These are phyloP conservation scores for Periconia sp. DNA, from an alignment of 2,329 filamentous ascomycete species.

Conservation along the genomic window DNA sequence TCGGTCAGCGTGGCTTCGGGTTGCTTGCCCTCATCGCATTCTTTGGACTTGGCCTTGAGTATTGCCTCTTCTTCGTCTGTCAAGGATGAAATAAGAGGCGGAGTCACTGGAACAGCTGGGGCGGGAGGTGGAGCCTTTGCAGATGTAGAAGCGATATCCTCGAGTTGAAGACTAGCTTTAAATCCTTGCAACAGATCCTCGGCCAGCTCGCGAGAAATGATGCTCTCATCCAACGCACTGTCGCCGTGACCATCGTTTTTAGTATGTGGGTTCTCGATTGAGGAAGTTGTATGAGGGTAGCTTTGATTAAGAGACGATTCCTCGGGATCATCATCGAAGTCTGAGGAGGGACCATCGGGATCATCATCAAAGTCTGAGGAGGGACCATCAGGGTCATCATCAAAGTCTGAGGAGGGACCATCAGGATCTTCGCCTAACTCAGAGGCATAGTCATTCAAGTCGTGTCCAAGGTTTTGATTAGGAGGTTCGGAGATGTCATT, in stretches of 20 bases:
- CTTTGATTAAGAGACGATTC: not conserved
- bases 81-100: conserved; percentile 23
- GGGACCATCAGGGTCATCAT: not conserved
- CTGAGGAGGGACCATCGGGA: not conserved
- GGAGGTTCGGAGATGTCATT: too few relatives aligned
- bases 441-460: not conserved
- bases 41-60: conserved; percentile 16
- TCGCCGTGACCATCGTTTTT: too few relatives aligned
- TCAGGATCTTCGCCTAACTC: not conserved
- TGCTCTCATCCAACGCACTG: not conserved
- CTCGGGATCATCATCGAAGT: not conserved
- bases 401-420: not conserved
- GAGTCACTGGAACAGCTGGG: conserved; percentile 4
- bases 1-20: not conserved
- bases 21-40: conserved; percentile 19
- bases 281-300: not conserved
- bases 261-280: not conserved
- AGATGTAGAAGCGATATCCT: not conserved
- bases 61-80: conserved; percentile 13
- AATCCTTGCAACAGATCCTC: not conserved
- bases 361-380: not conserved
- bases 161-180: not conserved
- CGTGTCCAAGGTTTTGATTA: too few relatives aligned
- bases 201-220: not conserved
- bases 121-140: not conserved